phyloP scores from a whole-genome alignment of 2,329 filamentous ascomycete species.

The Rhytidhysteron rufulum region DNA sequence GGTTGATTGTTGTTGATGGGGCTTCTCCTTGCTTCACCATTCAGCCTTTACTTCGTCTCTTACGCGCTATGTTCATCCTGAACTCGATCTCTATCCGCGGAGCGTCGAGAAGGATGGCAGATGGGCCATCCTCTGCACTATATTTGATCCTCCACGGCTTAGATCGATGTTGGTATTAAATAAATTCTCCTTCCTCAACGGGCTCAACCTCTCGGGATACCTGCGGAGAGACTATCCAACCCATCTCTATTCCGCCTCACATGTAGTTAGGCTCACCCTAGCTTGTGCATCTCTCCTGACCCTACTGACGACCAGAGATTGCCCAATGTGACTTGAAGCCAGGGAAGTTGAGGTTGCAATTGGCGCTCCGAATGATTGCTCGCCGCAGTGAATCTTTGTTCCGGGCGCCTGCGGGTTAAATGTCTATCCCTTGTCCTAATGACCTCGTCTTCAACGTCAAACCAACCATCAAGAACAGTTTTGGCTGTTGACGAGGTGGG shows the following conservation, averaged over 20 bases:
- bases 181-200: background rate
- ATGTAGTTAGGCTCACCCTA: slow-evolving; percentile 1
- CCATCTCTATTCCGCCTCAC: background rate
- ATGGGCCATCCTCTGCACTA: background rate
- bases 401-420: background rate
- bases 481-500: background rate
- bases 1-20: background rate
- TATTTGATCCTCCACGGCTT: background rate
- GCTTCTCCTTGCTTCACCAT: background rate
- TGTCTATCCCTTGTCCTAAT: background rate
- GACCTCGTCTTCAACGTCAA: background rate
- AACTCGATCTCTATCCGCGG: background rate
- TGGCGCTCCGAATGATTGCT: background rate
- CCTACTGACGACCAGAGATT: background rate
- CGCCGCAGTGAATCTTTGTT: background rate
- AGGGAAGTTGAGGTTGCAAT: background rate
- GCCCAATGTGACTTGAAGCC: slow-evolving; percentile 1
- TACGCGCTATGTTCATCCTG: background rate
- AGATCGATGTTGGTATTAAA: background rate
- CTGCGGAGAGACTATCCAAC: background rate
- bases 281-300: background rate
- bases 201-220: background rate
- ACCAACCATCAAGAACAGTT: no score
- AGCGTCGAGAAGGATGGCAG: no score
- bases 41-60: background rate